Percentiles rank a stretch among this genome's conserved stretches.
phyloP scores from a whole-genome alignment of 352 stramenopile genomes.

The Pythium phragmiticola region DNA sequence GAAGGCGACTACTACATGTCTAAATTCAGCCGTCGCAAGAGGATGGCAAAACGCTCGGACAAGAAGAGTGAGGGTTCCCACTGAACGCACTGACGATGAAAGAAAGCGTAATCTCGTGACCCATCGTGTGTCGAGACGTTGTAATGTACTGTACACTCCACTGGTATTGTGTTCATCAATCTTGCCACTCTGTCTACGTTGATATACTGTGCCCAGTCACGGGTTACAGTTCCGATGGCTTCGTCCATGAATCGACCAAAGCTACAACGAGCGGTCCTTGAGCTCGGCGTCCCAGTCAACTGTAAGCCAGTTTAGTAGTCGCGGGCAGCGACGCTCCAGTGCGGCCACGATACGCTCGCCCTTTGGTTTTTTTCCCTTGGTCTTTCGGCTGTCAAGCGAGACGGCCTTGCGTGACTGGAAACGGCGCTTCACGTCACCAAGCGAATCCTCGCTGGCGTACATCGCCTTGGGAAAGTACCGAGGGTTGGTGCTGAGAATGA shows the following conservation, averaged over 20 bases:
- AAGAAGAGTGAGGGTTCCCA: no score
- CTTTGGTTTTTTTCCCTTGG: background rate
- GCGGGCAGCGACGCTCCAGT: background rate
- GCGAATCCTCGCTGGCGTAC: background rate
- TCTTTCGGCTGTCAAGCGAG: background rate
- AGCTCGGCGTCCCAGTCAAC: background rate
- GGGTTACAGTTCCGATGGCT: no score
- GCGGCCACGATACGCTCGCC: background rate
- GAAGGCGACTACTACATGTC: no score
- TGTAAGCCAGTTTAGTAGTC: slow-evolving; percentile 2
- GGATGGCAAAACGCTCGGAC: no score
- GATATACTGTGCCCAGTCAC: no score
- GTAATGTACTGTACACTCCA: no score
- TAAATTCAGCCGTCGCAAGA: no score
- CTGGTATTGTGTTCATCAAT: no score
- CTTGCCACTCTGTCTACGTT: no score
- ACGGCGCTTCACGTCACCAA: background rate
- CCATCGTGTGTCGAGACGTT: no score
- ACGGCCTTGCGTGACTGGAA: background rate
- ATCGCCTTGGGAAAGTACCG: background rate
- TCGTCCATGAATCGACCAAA: background rate
- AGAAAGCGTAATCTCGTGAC: no score
- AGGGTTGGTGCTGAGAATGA: slow-evolving; percentile 8
- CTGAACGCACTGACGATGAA: no score
- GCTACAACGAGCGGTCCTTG: background rate